Conservation (phyloP, 129 eudicot genomes). For the Heracleum sosnowskyi region DNA sequence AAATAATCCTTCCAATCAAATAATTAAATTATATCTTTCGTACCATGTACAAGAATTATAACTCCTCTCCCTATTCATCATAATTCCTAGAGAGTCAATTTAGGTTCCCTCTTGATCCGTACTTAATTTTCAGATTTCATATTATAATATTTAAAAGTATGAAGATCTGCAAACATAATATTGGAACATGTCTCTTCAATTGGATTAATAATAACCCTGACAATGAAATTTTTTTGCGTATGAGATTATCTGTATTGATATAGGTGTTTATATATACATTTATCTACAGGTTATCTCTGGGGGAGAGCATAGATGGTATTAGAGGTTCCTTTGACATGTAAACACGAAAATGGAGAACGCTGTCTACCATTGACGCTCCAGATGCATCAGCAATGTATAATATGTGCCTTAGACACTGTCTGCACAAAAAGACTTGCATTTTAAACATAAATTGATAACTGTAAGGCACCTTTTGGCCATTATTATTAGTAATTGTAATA, state of each 20-base stretch:
- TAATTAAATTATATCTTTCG: too few relatives aligned
- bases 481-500: not conserved
- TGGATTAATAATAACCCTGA: not conserved
- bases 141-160: not conserved
- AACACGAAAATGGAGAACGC: not conserved
- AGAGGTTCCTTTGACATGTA: constrained; percentile 48
- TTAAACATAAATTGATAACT: not conserved
- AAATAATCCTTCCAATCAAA: too few relatives aligned
- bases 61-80: too few relatives aligned
- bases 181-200: not conserved
- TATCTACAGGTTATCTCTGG: constrained; percentile 60
- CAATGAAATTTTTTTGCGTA: not conserved
- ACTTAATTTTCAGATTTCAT: not conserved
- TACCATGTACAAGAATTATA: too few relatives aligned
- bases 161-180: not conserved
- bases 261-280: not conserved
- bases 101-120: not conserved
- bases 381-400: not conserved
- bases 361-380: not conserved
- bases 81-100: not conserved
- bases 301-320: constrained; percentile 84
- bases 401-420: not conserved
- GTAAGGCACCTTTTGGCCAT: not conserved
- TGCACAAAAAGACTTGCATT: not conserved
- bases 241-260: not conserved